Evolutionary conservation across 2,329 filamentous ascomycete genomes (phyloP).

Genomic region (Grosmannia clavigera): DNA sequence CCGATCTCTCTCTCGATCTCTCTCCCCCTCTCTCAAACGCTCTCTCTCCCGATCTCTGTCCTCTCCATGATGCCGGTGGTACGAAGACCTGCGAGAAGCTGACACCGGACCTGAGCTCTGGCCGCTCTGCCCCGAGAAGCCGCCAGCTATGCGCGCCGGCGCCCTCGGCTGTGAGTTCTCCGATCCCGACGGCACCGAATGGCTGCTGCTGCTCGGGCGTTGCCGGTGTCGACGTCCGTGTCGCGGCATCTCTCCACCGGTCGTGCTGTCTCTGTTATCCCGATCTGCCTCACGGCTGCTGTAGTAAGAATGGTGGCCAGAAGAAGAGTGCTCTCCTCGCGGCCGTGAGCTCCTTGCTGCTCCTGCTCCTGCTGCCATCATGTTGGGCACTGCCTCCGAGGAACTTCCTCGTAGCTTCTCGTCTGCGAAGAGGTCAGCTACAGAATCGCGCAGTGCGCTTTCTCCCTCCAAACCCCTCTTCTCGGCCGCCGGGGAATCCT

Average conservation of each 20-base stretch:
- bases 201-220: conserved; percentile 24
- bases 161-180: conserved; percentile 24
- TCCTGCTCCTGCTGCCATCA: not conserved
- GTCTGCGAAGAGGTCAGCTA: conserved; percentile 46
- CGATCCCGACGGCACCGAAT: conserved; percentile 19
- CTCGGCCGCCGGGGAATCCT: conserved; percentile 10
- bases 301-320: conserved; percentile 24
- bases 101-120: conserved; percentile 12
- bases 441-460: conserved; percentile 29
- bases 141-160: conserved; percentile 33
- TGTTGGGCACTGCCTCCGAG: not conserved
- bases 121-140: conserved; percentile 18
- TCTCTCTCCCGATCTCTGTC: not conserved
- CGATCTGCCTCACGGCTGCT: conserved; percentile 20
- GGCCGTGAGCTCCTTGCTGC: conserved; percentile 21
- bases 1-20: not conserved
- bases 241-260: not conserved
- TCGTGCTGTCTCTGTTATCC: conserved; percentile 6
- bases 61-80: conserved; percentile 1
- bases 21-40: not conserved
- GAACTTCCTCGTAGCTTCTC: conserved; percentile 26
- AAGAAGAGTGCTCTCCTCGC: conserved; percentile 29
- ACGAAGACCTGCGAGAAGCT: conserved; percentile 6
- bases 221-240: conserved; percentile 19
- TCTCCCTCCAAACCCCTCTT: conserved; percentile 21